These are phyloP conservation scores for Fraxinus sp. DNA, from an alignment of 305 asterid genomes.

Conservation along the genomic window DNA sequence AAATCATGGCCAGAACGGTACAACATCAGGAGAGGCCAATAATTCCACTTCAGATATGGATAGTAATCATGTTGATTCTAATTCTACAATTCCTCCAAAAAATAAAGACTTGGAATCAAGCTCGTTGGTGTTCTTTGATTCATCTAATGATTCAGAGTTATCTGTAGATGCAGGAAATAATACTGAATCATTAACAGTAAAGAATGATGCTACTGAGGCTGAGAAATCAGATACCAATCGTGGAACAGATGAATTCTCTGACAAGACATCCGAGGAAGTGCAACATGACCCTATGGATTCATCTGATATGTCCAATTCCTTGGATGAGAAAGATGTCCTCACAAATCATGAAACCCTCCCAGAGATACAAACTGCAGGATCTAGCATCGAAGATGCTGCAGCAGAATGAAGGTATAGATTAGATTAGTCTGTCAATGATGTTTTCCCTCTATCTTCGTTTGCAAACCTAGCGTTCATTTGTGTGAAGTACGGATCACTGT, in stretches of 20 bases:
- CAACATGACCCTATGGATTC: constrained; percentile 46
- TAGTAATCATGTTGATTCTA: constrained; percentile 11
- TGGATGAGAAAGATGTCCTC: constrained; percentile 54
- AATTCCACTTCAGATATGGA: constrained; percentile 22
- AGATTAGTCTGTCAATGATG: constrained; percentile 19
- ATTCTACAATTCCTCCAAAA: constrained; percentile 28
- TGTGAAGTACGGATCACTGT: constrained; percentile 22
- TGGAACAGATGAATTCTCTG: constrained; percentile 25
- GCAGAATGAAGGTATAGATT: constrained; percentile 48
- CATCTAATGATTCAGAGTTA: constrained; percentile 6
- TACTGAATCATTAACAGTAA: constrained; percentile 25
- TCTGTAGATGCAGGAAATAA: constrained; percentile 30
- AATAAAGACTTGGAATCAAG: constrained; percentile 22
- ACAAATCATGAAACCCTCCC: constrained; percentile 68
- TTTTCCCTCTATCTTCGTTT: constrained; percentile 16
- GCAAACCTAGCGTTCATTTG: constrained; percentile 17
- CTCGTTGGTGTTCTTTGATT: neutral
- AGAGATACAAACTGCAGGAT: constrained; percentile 57
- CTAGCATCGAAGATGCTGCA: constrained; percentile 56
- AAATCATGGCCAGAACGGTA: constrained; percentile 6
- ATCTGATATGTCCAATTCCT: constrained; percentile 50
- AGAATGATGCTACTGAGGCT: constrained; percentile 11
- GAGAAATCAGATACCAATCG: constrained; percentile 24
- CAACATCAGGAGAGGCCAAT: constrained; percentile 15
- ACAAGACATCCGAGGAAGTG: constrained; percentile 48